phyloP scores from a whole-genome alignment of 331 rosid species.

The Malus hybrid region DNA sequence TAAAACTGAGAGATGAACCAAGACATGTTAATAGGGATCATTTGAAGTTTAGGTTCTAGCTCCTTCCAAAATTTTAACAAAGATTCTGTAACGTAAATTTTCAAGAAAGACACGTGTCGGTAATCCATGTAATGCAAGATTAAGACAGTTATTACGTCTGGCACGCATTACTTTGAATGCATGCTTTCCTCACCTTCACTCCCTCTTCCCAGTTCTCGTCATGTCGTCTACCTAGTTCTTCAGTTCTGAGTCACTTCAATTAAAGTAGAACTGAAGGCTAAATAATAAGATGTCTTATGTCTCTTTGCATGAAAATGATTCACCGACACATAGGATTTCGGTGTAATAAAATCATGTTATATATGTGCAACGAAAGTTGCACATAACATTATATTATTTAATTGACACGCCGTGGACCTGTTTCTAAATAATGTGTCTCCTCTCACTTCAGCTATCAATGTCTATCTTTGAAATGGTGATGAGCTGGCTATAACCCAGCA shows the following conservation, averaged over 20 bases:
- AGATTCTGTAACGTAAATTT: neutral
- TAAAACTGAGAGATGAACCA: too few relatives aligned
- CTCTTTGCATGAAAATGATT: too few relatives aligned
- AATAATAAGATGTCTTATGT: too few relatives aligned
- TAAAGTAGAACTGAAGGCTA: neutral
- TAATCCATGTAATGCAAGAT: conserved; percentile 28
- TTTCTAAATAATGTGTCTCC: neutral
- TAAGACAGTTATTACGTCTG: conserved; percentile 23
- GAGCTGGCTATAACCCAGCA: neutral
- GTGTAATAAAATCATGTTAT: too few relatives aligned
- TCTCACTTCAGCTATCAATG: neutral
- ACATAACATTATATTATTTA: too few relatives aligned
- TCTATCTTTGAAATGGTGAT: neutral
- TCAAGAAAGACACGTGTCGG: conserved; percentile 19
- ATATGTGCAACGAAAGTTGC: neutral
- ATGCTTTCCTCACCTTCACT: conserved; percentile 17
- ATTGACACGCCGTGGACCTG: too few relatives aligned
- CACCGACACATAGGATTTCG: too few relatives aligned
- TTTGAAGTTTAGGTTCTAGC: too few relatives aligned
- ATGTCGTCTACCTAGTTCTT: conserved; percentile 10
- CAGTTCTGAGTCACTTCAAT: neutral
- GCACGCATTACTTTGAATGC: conserved; percentile 25
- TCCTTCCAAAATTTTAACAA: too few relatives aligned
- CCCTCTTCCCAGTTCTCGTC: neutral
- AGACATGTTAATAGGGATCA: too few relatives aligned